Evolutionary conservation across 345 rosid species (phyloP), one percentile per base, ranked within the genome.

Genomic region (Linum tenue): DNA sequence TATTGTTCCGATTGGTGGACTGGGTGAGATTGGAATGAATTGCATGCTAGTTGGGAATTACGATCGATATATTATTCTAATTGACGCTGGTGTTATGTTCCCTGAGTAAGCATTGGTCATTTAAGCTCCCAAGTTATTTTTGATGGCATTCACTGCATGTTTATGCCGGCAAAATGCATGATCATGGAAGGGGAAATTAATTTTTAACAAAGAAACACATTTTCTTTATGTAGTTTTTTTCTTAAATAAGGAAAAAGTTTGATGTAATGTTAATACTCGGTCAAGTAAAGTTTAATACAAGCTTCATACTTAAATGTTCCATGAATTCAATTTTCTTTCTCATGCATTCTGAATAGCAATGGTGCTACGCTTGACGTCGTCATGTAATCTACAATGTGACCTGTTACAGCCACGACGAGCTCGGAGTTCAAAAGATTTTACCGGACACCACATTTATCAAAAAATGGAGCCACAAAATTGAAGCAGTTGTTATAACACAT

Each of bases 11-110:
- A 88, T 94, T 55, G 99, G 99, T 38, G 99, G 99, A 6, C 85
- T 94, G 59, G 99, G 99, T 68, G 99, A 90, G 81, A 94, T 90
- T 68, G 99, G 99, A 69, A 94, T 94, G 99, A 94, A 94, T 65
- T 94, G 99, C 79, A 94, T 94, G 99, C 97, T 94, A 72, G 97
- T 94, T 67, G 99, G 99, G 65, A 81, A 94, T 71, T 80, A 76
- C 67, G 99, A 94, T 74, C 92, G 97, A 43, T 94, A 94, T 77
- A 88, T 94, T 77, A 88, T 94, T 67, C 72, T 94, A 63, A 86
- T 94, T 38, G 99, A 94, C 68, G 96, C 96, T 2, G 97, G 99
- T 70, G 80, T 94, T 42, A 94, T 94, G 99, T 94, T 90, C 81
- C 97, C 99, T 14, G 99, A 88, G 99, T 94, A 80, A 88, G 97